Evolutionary conservation across 306 rosid species (phyloP).

Genomic region (Notholithocarpus densiflorus): DNA sequence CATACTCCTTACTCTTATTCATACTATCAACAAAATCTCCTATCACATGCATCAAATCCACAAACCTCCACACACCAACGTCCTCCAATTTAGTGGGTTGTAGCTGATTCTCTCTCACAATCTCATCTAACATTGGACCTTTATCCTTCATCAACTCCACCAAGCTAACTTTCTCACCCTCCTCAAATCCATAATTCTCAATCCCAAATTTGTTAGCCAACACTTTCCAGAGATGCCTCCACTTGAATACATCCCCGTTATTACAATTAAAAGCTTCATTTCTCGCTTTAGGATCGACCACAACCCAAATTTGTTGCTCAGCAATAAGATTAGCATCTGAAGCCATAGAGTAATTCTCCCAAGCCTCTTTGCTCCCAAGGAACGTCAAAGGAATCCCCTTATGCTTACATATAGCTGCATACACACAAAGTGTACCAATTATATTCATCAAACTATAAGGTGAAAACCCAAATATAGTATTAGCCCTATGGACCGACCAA

Average conservation of each 20-base stretch:
- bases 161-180: constrained; percentile 30
- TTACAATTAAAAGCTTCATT: no score
- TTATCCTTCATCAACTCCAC: constrained; percentile 51
- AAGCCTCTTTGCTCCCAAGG: no score
- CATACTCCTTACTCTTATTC: constrained; percentile 71
- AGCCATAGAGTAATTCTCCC: neutral
- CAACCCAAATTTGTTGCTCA: no score
- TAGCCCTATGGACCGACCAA: constrained; percentile 59
- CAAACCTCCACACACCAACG: constrained; percentile 55
- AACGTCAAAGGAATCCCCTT: no score
- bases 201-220: no score
- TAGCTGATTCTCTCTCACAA: constrained; percentile 53
- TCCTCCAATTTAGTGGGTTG: constrained; percentile 38
- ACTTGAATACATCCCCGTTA: no score
- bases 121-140: constrained; percentile 50
- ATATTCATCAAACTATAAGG: no score
- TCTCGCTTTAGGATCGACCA: neutral
- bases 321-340: constrained; percentile 35
- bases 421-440: constrained; percentile 18
- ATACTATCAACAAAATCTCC: constrained; percentile 26
- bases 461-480: constrained; percentile 31
- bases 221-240: no score
- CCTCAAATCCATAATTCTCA: constrained; percentile 48
- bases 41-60: constrained; percentile 10
- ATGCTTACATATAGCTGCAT: no score